Evolutionary conservation across 805 yeast species (phyloP), one percentile per base, ranked within the genome.

Genomic region (Brettanomyces custersianus): DNA sequence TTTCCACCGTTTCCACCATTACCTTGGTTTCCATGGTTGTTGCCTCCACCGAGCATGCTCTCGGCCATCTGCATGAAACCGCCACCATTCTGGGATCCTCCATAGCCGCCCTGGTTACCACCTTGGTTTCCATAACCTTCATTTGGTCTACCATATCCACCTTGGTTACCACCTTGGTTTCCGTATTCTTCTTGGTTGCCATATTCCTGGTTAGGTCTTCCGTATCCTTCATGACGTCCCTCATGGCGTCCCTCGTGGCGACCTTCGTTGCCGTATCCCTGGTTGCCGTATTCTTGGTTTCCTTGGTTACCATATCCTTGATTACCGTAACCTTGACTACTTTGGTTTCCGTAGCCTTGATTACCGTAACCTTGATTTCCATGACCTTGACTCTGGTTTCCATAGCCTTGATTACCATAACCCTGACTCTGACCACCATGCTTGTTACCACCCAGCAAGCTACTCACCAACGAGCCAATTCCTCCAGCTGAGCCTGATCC

Each of bases 391-490:
- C 27, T 26, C n/a, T 31, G 34, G 20, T 26, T 26, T 18, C 20
- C 24, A n/a, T 19, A 7, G n/a, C 31, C 25, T 11, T 27, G 18
- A 19, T 24, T 22, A 12, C 28, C 27, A 17, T 32, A 20, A 12
- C 20, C 28, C 9, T 32, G 27, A 19, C 26, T 33, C 33, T 29
- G 23, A 15, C 31, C 20, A 21, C 37, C 38, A 29, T 37, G 27
- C 22, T 32, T 30, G 17, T 25, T 13, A 13, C 40, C 34, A 20
- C 46, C 41, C 13, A 33, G 12, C 18, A 46, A 37, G 23, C 51
- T 44, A 30, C 48, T 34, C 24, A 40, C 41, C 24, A 50, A 31
- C 12, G 52, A 43, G 2, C 52, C 46, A 23, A 49, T 15, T 20
- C 51, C 38, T n/a, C n/a, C 34, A 30, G 34, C 28, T 27, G 36